These are phyloP conservation scores for Panicum hallii DNA, from an alignment of 202 grass and related monocot species.

Conservation along the genomic window DNA sequence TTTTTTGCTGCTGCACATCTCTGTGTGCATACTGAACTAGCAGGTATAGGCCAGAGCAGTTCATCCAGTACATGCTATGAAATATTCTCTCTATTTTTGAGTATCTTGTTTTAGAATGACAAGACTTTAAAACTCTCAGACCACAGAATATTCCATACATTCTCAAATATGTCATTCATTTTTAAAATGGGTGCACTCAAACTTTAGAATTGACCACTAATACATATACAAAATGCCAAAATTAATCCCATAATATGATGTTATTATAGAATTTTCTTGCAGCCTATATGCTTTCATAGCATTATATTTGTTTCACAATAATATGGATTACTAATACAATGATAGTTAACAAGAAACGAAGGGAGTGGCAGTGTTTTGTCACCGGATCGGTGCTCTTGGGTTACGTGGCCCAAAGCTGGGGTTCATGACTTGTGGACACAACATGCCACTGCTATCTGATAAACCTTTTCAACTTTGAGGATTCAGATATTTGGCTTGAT, in stretches of 20 bases:
- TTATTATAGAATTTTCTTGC: not conserved
- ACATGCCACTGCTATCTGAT: not conserved
- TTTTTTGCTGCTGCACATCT: not conserved
- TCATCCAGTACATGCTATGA: conserved; percentile 18
- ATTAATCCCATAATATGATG: not conserved
- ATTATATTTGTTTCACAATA: not conserved
- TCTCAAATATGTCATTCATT: not conserved
- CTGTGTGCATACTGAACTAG: conserved; percentile 12
- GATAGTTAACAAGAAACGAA: not conserved
- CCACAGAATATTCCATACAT: not conserved
- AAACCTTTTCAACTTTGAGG: conserved; percentile 1
- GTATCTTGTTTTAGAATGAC: not conserved
- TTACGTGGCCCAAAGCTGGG: not conserved
- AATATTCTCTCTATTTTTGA: not conserved
- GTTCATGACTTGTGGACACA: not conserved
- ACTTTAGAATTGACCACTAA: not conserved
- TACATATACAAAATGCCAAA: not conserved
- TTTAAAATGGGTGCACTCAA: not conserved
- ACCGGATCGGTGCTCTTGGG: not conserved
- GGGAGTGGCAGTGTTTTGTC: not conserved
- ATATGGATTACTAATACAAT: not conserved
- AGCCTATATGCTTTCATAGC: not conserved
- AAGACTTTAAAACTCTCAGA: not conserved
- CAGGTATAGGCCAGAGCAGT: conserved; percentile 2
- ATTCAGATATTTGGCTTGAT: conserved; percentile 23